Base-by-base conservation (phyloP, 495 filamentous ascomycete species). In the Lepraria neglecta region DNA sequence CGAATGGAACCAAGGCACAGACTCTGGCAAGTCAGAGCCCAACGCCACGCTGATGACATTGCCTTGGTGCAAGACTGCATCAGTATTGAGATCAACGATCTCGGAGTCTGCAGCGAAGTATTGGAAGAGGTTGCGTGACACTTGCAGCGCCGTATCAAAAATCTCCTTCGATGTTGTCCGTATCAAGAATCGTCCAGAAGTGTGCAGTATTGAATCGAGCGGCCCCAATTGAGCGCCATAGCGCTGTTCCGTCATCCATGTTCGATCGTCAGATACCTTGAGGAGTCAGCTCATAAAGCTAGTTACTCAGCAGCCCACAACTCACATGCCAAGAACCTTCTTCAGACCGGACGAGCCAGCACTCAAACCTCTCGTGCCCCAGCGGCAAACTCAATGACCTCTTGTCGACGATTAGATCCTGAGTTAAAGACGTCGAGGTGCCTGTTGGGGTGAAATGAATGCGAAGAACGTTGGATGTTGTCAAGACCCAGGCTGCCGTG, bases 111-210 rank as follows among this genome's bases (percentile, higher is more conserved):
- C 82, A 62, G 68, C 73, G 70, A 80, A 84, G 64, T 84, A 85
- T 63, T 84, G 83, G 60, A 76, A 74, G 2, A 85, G 71, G 62
- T 84, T 86, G 42, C 81, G 76, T 27, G 82, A 77, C n/a, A 83
- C 73, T 58, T 84, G 82, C 12, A 82, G 66, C 1, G 80, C 81
- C 33, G 78, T 60, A 47, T 66, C 55, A 14, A 67, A 62, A 21
- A 68, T 66, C 17, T 65, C 65, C 21, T 47, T 33, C 21, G 70
- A 69, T 59, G 71, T 69, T 59, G 67, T 58, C 53, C 58, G 65
- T 56, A 84, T 81, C 6, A 66, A 62, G 56, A 85, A 81, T 27
- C 63, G 64, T 17, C 76, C 77, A 6, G 60, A 56, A 3, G 77
- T 74, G 54, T 73, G 71, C 31, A 84, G 61, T 24, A 84, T 78